These are phyloP conservation scores for Russula abietina DNA, from an alignment of 768 basidiomycete genomes.

Conservation along the genomic window DNA sequence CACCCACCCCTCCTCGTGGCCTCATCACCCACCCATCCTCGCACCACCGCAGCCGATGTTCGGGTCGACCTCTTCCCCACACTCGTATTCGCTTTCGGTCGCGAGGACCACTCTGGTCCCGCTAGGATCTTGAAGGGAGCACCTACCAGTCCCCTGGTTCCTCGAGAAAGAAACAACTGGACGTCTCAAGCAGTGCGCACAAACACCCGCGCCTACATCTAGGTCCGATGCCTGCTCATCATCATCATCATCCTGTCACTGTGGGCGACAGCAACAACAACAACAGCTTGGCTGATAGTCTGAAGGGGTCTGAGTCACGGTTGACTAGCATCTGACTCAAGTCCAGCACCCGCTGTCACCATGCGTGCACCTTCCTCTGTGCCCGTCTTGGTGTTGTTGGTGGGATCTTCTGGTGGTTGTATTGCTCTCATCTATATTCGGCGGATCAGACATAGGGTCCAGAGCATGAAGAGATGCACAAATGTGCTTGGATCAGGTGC, in stretches of 20 bases:
- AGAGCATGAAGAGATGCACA: constrained; percentile 1
- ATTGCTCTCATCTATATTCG: constrained; percentile 5
- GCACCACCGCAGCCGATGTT: constrained; percentile 20
- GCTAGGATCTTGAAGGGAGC: neutral
- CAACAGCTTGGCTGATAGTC: neutral
- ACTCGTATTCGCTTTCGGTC: neutral
- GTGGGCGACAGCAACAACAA: neutral
- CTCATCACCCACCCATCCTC: neutral
- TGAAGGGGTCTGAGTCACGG: neutral
- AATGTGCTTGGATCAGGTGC: constrained; percentile 17
- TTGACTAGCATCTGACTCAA: too few species aligned
- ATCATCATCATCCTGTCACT: too few species aligned
- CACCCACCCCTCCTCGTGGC: too few species aligned
- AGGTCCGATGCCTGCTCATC: neutral
- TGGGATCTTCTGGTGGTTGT: neutral
- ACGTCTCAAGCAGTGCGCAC: neutral
- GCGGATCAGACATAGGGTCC: constrained; percentile 10
- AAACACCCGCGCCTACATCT: too few species aligned
- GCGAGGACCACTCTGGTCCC: neutral
- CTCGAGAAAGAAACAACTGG: neutral
- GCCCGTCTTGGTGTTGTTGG: neutral
- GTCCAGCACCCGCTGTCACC: neutral
- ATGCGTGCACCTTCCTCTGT: neutral
- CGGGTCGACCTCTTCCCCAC: neutral
- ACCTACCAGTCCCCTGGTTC: neutral